Percentiles rank a stretch among this genome's conserved stretches.
Conservation (phyloP, 139 green algal species). For the Chlamydomonas sp. region DNA sequence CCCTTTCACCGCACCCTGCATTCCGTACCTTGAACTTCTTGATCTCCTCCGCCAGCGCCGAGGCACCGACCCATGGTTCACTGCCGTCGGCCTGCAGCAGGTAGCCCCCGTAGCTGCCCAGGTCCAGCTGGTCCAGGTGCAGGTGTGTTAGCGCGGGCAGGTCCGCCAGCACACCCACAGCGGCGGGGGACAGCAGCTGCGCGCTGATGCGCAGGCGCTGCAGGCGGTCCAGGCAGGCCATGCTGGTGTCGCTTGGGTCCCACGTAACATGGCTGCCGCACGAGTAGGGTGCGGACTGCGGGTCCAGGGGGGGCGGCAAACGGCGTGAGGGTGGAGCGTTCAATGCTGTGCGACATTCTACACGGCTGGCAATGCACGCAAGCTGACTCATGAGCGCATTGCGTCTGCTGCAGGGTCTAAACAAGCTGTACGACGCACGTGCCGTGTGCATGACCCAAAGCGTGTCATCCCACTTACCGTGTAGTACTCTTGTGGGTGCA, state of each 20-base stretch:
- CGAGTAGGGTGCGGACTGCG: neutral
- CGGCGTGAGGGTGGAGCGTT: too few relatives aligned
- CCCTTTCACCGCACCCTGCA: too few relatives aligned
- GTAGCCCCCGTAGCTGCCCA: neutral
- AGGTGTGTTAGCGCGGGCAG: conserved; percentile 1
- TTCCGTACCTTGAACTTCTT: too few relatives aligned
- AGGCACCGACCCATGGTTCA: too few relatives aligned
- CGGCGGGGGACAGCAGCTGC: neutral
- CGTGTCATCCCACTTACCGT: neutral
- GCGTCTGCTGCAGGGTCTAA: too few relatives aligned
- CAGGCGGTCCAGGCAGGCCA: neutral
- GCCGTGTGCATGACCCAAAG: neutral
- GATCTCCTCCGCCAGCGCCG: too few relatives aligned
- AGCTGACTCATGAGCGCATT: too few relatives aligned
- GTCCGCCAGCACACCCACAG: neutral
- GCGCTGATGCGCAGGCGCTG: neutral
- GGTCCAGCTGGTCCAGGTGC: neutral
- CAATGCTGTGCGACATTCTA: too few relatives aligned
- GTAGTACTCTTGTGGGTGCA: neutral
- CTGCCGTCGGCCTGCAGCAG: neutral
- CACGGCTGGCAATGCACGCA: too few relatives aligned
- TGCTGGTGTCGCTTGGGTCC: neutral
- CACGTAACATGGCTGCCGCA: neutral
- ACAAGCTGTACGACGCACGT: neutral
- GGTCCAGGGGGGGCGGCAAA: neutral